Base-by-base conservation (phyloP, 331 rosid species). In the Saraca asoca region DNA sequence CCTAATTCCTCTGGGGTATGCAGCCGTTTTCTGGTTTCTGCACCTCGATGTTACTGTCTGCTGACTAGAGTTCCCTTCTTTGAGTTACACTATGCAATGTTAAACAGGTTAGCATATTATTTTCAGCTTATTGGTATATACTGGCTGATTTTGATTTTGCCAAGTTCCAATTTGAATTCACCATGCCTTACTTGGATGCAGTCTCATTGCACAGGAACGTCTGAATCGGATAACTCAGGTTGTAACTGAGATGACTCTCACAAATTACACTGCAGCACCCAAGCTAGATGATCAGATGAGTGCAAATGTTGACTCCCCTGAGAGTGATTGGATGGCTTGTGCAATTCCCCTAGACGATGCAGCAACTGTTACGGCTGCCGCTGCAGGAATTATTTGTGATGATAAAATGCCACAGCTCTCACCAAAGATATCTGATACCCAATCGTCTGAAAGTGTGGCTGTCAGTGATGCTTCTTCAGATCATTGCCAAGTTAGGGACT, bases 21-120 rank as follows among this genome's bases (percentile, higher is more conserved):
- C 90, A 82, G 86, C 76, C 96, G 95, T 16, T 93, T 87, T 85
- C 80, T 93, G 87, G 98, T 89, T 73, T 87, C 98, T 70, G 98
- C 94, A 19, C 96, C 95, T 67, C 98, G 98, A 62, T 93, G 98
- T 77, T 89, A 89, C 77, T 93, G 98, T 81, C 73, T 89, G 60
- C 82, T 93, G 69, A 85, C 98, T 9, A 89, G 83, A 76, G 79
- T 76, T 82, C 96, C 98, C 62, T 93, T 87, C 83, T 89, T 93
- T 68, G 95, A 87, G 81, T 81, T 87, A 73, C 98, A 93, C 72
- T 93, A 75, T 50, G 96, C 89, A 90, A 87, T 93, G 91, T 69
- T 93, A 78, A 85, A 89, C 85, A 87, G 98, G 98, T 93, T 74
- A 66, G 61, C 58, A 58, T 33, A 43, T 15, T 51, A 39, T 69